Evolutionary conservation across 495 filamentous ascomycete genomes (phyloP).

Genomic region (Aspergillus biplanus): DNA sequence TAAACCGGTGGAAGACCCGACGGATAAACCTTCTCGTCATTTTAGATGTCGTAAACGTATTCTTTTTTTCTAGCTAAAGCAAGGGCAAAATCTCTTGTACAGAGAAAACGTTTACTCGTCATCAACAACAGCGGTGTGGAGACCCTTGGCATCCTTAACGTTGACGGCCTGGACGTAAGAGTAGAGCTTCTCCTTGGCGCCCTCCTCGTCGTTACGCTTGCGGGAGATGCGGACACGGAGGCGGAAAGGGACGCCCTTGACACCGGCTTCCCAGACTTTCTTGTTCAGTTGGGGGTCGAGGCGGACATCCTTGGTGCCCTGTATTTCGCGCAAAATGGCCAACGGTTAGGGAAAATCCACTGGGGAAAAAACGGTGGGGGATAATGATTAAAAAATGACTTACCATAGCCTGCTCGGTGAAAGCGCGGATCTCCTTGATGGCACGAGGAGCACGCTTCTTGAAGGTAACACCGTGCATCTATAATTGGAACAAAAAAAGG

Average conservation of each 20-base stretch:
- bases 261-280: slow-evolving; percentile 99
- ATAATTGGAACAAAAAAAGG: slow-evolving; percentile 41
- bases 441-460: slow-evolving; percentile 98
- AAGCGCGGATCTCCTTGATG: slow-evolving; percentile 98
- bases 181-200: slow-evolving; percentile 97
- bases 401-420: slow-evolving; percentile 95
- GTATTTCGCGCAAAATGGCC: slow-evolving; percentile 12
- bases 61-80: not conserved
- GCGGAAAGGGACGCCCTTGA: slow-evolving; percentile 97
- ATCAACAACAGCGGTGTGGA: slow-evolving; percentile 80
- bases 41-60: slow-evolving; percentile 7
- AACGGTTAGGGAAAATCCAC: not conserved
- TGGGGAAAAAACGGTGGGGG: slow-evolving; percentile 1
- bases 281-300: slow-evolving; percentile 99
- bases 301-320: slow-evolving; percentile 98
- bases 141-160: slow-evolving; percentile 97
- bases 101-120: slow-evolving; percentile 47
- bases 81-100: not conserved
- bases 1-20: slow-evolving; percentile 11
- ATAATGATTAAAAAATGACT: slow-evolving; percentile 35
- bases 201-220: slow-evolving; percentile 99
- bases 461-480: slow-evolving; percentile 97
- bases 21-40: not conserved
- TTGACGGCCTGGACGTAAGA: slow-evolving; percentile 99
- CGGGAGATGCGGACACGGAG: slow-evolving; percentile 96